Conservation (phyloP, 768 basidiomycete genomes). For the Pleurotus tuoliensis region DNA sequence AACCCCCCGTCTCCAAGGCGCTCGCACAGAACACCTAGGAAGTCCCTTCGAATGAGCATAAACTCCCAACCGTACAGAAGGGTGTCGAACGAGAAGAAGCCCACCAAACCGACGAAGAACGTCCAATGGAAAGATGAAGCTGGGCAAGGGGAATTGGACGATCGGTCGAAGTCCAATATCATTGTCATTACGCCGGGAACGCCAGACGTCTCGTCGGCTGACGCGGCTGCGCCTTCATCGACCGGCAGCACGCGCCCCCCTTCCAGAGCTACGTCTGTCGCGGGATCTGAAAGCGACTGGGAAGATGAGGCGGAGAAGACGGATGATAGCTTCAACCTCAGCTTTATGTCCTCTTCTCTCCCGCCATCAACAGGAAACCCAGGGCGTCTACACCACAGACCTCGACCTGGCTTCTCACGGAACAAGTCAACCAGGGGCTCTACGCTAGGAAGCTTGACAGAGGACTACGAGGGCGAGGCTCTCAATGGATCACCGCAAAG, state of each 20-base stretch:
- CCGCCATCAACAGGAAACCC: conserved; percentile 29
- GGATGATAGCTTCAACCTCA: conserved; percentile 67
- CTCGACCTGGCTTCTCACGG: conserved; percentile 70
- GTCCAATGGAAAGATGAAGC: conserved; percentile 88
- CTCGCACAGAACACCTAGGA: conserved; percentile 59
- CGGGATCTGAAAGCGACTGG: conserved; percentile 83
- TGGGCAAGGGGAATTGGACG: conserved; percentile 78
- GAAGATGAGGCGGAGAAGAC: conserved; percentile 86
- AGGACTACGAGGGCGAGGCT: conserved; percentile 57
- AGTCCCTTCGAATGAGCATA: conserved; percentile 66
- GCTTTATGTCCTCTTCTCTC: conserved; percentile 42
- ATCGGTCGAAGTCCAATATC: conserved; percentile 34
- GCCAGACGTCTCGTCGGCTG: conserved; percentile 23
- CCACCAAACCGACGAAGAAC: conserved; percentile 57
- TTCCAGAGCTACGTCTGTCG: conserved; percentile 43
- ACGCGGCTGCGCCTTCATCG: conserved; percentile 17
- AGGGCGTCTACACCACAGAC: conserved; percentile 51
- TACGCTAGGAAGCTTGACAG: conserved; percentile 60
- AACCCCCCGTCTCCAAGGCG: conserved; percentile 55
- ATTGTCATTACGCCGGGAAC: conserved; percentile 35
- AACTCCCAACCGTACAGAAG: conserved; percentile 57
- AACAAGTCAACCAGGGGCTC: conserved; percentile 37
- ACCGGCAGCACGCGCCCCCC: conserved; percentile 26
- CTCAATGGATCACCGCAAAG: conserved; percentile 23
- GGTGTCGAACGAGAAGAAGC: conserved; percentile 59